Evolutionary conservation across 441 rosid species (phyloP), one percentile per base, ranked within the genome.

Genomic region (Eutrema salsugineum): DNA sequence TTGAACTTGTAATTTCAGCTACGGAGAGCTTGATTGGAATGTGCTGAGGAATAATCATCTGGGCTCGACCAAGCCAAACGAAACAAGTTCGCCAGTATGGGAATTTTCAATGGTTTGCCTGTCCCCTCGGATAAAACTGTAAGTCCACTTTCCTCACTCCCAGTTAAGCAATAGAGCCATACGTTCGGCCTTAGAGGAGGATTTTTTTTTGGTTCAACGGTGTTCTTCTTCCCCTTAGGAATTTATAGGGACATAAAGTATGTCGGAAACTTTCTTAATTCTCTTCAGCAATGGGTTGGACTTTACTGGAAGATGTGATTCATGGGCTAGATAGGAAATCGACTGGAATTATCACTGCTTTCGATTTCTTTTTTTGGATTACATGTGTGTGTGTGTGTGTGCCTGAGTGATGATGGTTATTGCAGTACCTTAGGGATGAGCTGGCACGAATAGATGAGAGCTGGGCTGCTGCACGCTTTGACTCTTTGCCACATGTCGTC

Each of bases 401-500:
- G 42, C 61, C 56, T 81, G 35, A 77, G 72, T 46, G 81, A 35
- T 71, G 62, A 71, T 71, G 63, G 56, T 64, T 61, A 20, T 77
- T 79, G 72, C 88, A 96, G 99, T 87, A 90, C 76, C 86, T 96
- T 79, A 86, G 91, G 83, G 88, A 84, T 3, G 99, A 93, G 81
- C 85, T 96, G 64, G 67, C 85, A 77, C 85, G 77, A 76, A 83
- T 96, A 70, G 91, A 90, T 77, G 97, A 88, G 80, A 87, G 84
- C 74, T 93, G 98, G 98, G 87, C 89, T 56, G 86, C 84, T 71
- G 86, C 97, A 70, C 94, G 97, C 49, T 96, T 96, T 84, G 99
- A 96, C 81, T 91, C 99, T n/a, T 86, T 96, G 75, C 98, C 97
- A 63, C 97, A 91, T 81, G 98, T 96, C 51, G 97, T 96, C 47